phyloP scores from a whole-genome alignment of 208 protist genomes.

The Leishmania martiniquensis region DNA sequence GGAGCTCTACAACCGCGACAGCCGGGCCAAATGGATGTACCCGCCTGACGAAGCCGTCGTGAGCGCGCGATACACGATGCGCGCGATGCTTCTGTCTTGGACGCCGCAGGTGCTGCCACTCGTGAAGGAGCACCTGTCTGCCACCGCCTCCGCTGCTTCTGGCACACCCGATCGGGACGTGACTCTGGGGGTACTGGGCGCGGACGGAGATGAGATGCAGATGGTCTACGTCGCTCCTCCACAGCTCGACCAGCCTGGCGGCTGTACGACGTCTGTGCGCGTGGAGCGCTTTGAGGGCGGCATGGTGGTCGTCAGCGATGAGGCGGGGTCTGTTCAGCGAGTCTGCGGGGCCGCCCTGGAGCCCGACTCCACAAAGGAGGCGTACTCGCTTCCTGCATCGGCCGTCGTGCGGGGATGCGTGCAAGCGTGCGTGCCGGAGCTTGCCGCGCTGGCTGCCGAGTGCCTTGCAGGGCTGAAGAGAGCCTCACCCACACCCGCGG shows the following conservation, averaged over 20 bases:
- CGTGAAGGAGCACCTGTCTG: conserved; percentile 32
- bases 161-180: conserved; percentile 12
- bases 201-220: conserved; percentile 77
- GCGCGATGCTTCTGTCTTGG: conserved; percentile 70
- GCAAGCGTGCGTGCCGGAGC: conserved; percentile 33
- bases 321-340: conserved; percentile 35
- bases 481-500: neutral
- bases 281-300: conserved; percentile 55
- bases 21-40: conserved; percentile 78
- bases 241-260: conserved; percentile 31
- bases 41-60: conserved; percentile 55
- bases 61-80: conserved; percentile 69
- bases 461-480: conserved; percentile 14
- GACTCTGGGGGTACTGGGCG: conserved; percentile 66
- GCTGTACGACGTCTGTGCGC: conserved; percentile 37
- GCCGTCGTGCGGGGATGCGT: conserved; percentile 20
- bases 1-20: conserved; percentile 80
- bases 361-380: conserved; percentile 40
- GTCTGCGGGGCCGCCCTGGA: conserved; percentile 61
- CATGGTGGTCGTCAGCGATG: conserved; percentile 51
- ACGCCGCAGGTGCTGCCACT: conserved; percentile 38
- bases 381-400: conserved; percentile 26
- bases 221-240: conserved; percentile 60
- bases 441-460: conserved; percentile 20
- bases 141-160: neutral